Evolutionary conservation across 768 basidiomycete genomes (phyloP).

Genomic region (Leccinum incarnatum): DNA sequence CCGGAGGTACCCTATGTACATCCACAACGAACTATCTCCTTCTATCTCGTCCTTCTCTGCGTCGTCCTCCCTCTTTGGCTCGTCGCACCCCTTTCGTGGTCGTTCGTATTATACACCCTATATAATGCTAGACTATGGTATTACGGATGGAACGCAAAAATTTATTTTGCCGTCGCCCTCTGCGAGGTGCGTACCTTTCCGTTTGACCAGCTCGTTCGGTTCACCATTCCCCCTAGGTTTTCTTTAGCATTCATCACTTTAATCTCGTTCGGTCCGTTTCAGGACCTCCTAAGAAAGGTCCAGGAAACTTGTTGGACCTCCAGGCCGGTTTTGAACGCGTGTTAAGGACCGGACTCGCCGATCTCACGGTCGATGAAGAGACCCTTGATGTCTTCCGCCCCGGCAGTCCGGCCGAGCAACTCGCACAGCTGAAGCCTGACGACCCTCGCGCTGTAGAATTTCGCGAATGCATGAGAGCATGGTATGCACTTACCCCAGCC

Average conservation of each 20-base stretch:
- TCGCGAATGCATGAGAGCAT: constrained; percentile 62
- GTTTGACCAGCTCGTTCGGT: background rate
- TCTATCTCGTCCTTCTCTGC: constrained; percentile 55
- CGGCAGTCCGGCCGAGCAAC: constrained; percentile 58
- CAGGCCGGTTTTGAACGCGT: constrained; percentile 58
- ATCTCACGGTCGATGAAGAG: constrained; percentile 55
- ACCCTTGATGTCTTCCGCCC: constrained; percentile 47
- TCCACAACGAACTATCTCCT: constrained; percentile 46
- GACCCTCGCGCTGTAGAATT: constrained; percentile 77
- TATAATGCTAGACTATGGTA: constrained; percentile 41
- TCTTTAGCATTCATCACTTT: constrained; percentile 67
- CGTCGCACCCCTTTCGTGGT: constrained; percentile 62
- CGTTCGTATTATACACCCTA: constrained; percentile 50
- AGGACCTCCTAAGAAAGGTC: constrained; percentile 41
- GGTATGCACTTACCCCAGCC: constrained; percentile 25
- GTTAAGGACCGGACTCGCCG: constrained; percentile 61
- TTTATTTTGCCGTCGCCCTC: constrained; percentile 49
- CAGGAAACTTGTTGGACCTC: constrained; percentile 54
- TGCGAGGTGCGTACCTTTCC: constrained; percentile 49
- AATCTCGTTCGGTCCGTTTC: constrained; percentile 49
- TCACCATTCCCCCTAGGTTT: constrained; percentile 41
- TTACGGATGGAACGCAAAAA: constrained; percentile 37
- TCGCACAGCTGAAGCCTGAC: constrained; percentile 52
- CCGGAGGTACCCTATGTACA: constrained; percentile 39
- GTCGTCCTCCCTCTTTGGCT: constrained; percentile 65